phyloP scores from a whole-genome alignment of 208 protist species.

The Leishmania major region DNA sequence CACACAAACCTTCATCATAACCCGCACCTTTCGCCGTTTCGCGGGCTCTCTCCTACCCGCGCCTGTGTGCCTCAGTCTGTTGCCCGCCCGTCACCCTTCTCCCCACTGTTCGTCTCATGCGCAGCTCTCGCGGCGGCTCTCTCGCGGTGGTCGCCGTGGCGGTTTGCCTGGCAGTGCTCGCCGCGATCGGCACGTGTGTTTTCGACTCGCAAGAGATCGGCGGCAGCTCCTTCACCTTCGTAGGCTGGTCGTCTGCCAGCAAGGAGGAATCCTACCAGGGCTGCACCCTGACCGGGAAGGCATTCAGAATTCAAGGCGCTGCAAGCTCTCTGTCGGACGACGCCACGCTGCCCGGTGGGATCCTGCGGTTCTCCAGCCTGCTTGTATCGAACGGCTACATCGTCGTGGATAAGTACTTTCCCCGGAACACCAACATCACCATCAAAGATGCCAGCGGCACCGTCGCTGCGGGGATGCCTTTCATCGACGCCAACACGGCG shows the following conservation, averaged over 20 bases:
- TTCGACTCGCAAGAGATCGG: conserved; percentile 6
- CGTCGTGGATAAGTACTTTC: not conserved
- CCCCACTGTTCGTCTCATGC: not conserved
- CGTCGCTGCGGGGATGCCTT: not conserved
- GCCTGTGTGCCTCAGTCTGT: not conserved
- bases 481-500: conserved; percentile 3
- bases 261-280: not conserved
- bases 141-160: not conserved
- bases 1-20: not conserved
- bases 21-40: not conserved
- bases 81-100: not conserved
- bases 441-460: conserved; percentile 3
- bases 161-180: conserved; percentile 2
- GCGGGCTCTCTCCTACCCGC: not conserved
- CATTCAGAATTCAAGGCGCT: conserved; percentile 2
- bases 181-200: not conserved
- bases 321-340: not conserved
- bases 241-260: not conserved
- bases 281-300: not conserved
- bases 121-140: not conserved
- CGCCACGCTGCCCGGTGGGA: not conserved
- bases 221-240: not conserved
- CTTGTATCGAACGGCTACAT: conserved; percentile 1
- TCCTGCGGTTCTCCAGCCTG: not conserved
- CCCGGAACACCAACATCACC: not conserved